These are phyloP conservation scores for Talaromyces verruculosus DNA, from an alignment of 2,329 filamentous ascomycete species.

Conservation along the genomic window DNA sequence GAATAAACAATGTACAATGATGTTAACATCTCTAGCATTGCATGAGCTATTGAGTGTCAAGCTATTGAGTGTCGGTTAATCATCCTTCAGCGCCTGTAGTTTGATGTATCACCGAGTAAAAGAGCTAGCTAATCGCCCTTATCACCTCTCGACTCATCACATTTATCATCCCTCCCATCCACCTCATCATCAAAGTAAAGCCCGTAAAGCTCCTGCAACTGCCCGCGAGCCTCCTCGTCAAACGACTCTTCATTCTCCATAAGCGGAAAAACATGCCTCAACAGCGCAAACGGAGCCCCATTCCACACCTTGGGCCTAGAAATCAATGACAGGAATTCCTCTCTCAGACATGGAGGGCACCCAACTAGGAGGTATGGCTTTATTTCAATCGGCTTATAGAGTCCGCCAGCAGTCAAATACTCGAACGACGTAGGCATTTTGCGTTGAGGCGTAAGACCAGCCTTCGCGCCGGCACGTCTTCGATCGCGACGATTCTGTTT, in stretches of 20 bases:
- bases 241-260: background rate
- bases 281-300: background rate
- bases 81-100: background rate
- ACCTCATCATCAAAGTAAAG: background rate
- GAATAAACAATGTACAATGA: background rate
- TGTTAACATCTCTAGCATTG: background rate
- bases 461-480: background rate
- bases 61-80: too few relatives aligned
- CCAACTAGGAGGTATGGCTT: background rate
- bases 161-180: background rate
- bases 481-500: background rate
- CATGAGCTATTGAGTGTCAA: background rate
- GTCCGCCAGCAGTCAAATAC: background rate
- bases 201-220: background rate
- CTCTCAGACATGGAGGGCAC: background rate
- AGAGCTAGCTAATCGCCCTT: background rate
- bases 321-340: background rate
- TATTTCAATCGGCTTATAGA: background rate
- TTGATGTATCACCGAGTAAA: background rate
- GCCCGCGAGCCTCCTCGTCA: background rate
- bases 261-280: background rate
- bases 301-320: background rate
- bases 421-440: background rate
- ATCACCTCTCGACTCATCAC: background rate
- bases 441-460: background rate